phyloP scores from a whole-genome alignment of 208 protist genomes.

The Tritrichomonas musculus region DNA sequence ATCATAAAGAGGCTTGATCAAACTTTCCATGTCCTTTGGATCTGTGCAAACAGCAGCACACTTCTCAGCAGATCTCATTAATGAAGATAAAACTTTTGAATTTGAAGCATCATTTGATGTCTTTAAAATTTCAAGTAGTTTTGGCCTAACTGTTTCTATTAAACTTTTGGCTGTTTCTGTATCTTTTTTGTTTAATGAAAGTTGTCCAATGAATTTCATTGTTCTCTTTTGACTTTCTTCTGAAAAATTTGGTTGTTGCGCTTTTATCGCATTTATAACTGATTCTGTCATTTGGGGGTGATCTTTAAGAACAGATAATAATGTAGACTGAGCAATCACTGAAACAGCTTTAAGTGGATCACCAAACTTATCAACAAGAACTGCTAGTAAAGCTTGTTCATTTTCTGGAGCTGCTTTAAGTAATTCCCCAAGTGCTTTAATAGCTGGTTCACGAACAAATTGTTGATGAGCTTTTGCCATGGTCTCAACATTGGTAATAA shows the following conservation, averaged over 20 bases:
- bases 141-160: neutral
- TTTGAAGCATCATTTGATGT: neutral
- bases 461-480: neutral
- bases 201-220: neutral
- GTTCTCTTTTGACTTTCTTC: neutral
- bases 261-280: neutral
- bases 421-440: neutral
- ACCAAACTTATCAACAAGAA: conserved; percentile 10
- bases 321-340: neutral
- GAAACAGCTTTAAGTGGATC: neutral
- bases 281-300: neutral
- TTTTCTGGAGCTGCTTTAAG: neutral
- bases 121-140: neutral
- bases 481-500: neutral
- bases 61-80: neutral
- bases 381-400: neutral
- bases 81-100: neutral
- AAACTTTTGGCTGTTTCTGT: neutral
- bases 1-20: neutral
- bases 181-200: neutral
- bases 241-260: neutral
- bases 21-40: neutral
- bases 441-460: neutral
- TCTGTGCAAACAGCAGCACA: neutral
- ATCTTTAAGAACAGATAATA: neutral